Evolutionary conservation across 345 rosid species (phyloP), one percentile per base, ranked within the genome.

Genomic region (Rhizophora apiculata): DNA sequence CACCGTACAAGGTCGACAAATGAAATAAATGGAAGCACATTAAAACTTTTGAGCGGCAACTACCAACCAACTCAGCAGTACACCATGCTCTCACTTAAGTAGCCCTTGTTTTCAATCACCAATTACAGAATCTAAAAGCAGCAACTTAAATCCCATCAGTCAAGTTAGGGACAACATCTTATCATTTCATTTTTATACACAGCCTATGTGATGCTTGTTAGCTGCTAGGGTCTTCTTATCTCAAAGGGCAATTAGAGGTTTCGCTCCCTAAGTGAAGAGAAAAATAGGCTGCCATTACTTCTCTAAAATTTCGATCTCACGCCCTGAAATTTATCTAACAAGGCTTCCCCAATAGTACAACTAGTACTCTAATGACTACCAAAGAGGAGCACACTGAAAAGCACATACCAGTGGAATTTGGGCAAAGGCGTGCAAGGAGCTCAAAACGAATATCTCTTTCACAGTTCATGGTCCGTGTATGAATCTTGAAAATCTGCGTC

Each of bases 361-460:
- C 49, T 43, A 43, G 18, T 43, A 13, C 49, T 43, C 49, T 43
- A 43, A 13, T 3, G 19, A 13, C 49, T 43, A 43, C 3, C 49
- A 43, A 43, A 43, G 49, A 13, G 49, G 4, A 43, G 49, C 18
- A 43, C 13, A 43, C n/a, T 19, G 30, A 49, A 64, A 48, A 10
- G 32, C 20, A 22, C 62, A 39, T 81, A 89, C 96, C 98, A 0
- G 98, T 93, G 0, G 98, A 89, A 80, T 93, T 93, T 1, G 97
- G 96, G 68, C 97, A 93, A 64, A 93, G 98, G 22, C 97, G 92
- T 39, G 97, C 85, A 66, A 93, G 85, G 20, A 93, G 97, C 80
- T 93, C 98, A 72, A 91, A 89, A n/a, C 98, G 90, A 69, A 93
- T 75, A 72, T 89, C 97, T 70, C 93, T 84, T 60, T 93, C 98